Evolutionary conservation across 768 basidiomycete genomes (phyloP).

Genomic region (Gymnopilus dilepis): DNA sequence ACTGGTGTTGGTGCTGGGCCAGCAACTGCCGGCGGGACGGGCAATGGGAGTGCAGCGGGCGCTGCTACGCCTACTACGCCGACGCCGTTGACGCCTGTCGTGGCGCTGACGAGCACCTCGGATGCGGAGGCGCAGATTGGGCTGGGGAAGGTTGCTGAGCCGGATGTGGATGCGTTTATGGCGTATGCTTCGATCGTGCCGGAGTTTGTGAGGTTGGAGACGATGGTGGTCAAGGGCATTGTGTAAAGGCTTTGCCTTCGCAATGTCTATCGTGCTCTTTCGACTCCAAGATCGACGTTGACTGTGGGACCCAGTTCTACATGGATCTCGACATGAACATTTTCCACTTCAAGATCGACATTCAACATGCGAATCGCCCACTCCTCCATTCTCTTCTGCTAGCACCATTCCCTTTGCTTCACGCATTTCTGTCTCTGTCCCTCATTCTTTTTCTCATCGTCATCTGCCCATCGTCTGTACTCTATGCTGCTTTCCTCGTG

Average conservation of each 20-base stretch:
- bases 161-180: slow-evolving; percentile 85
- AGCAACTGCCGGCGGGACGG: neutral
- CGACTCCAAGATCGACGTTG: no score
- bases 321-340: no score
- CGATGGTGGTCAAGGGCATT: slow-evolving; percentile 73
- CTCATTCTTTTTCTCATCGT: neutral
- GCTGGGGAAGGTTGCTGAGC: slow-evolving; percentile 81
- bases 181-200: slow-evolving; percentile 86
- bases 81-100: slow-evolving; percentile 69
- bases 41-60: slow-evolving; percentile 34
- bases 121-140: slow-evolving; percentile 79
- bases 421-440: neutral
- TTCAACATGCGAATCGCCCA: neutral
- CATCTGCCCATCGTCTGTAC: neutral
- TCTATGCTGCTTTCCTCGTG: slow-evolving; percentile 1
- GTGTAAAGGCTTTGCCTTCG: slow-evolving; percentile 34
- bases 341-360: neutral
- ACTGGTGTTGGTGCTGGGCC: neutral
- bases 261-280: no score
- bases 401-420: neutral
- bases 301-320: no score
- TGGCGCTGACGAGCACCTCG: slow-evolving; percentile 70
- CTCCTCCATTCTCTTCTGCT: no score
- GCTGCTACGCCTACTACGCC: slow-evolving; percentile 53
- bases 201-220: slow-evolving; percentile 81